A percentile compares a stretch with the other conserved stretches of the same genome.
Evolutionary conservation across 2,329 filamentous ascomycete genomes (phyloP).

Genomic region (Neonectria hederae): DNA sequence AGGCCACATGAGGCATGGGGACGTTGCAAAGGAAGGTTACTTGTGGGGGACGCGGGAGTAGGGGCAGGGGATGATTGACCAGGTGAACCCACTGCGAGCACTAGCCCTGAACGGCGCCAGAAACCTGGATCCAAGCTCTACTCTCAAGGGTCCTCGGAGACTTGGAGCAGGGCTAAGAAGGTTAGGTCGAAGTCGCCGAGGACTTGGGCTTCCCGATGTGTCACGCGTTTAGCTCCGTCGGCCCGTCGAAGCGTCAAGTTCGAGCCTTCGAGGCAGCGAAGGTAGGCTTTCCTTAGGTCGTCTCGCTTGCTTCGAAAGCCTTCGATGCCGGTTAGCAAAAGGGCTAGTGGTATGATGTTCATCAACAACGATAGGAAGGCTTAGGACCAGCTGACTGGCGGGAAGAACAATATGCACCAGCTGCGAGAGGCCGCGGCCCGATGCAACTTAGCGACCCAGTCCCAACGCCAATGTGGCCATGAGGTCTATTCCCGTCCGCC

Average conservation of each 20-base stretch:
- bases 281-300: not conserved
- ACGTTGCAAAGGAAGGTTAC: constrained; percentile 27
- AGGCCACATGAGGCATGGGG: constrained; percentile 29
- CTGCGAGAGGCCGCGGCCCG: constrained; percentile 36
- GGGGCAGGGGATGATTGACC: constrained; percentile 24
- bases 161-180: constrained; percentile 12
- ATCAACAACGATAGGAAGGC: constrained; percentile 3
- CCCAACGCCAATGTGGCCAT: constrained; percentile 37
- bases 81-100: constrained; percentile 29
- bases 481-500: constrained; percentile 31
- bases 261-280: constrained; percentile 1
- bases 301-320: constrained; percentile 7
- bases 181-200: constrained; percentile 18
- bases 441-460: constrained; percentile 42
- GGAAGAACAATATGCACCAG: constrained; percentile 35
- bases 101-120: constrained; percentile 28
- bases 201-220: constrained; percentile 10
- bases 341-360: constrained; percentile 39
- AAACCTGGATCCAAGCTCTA: constrained; percentile 27
- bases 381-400: constrained; percentile 31
- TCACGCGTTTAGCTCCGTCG: constrained; percentile 25
- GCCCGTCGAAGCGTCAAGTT: constrained; percentile 27
- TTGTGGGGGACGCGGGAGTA: constrained; percentile 34
- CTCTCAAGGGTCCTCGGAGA: constrained; percentile 13
- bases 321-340: constrained; percentile 2